Percentiles rank a stretch among this genome's conserved stretches.
Evolutionary conservation across 305 asterid species (phyloP).

Genomic region (Fraxinus sp.): DNA sequence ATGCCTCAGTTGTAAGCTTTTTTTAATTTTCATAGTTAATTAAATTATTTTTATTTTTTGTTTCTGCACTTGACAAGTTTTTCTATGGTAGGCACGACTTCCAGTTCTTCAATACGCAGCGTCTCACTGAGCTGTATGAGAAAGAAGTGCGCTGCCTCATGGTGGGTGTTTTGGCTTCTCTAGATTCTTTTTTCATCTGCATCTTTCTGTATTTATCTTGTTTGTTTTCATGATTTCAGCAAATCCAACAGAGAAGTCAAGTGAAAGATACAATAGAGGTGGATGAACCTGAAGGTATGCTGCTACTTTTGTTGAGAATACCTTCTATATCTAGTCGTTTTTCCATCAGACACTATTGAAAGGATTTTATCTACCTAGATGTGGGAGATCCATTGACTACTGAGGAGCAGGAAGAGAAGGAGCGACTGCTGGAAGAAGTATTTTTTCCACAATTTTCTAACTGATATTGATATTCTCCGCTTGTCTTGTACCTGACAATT

Average conservation of each 20-base stretch:
- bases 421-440: constrained; percentile 79
- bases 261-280: constrained; percentile 85
- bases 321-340: constrained; percentile 13
- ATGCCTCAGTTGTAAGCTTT: constrained; percentile 92
- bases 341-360: constrained; percentile 24
- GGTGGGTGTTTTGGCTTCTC: constrained; percentile 56
- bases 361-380: constrained; percentile 40
- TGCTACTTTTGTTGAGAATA: constrained; percentile 22
- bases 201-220: neutral
- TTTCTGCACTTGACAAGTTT: constrained; percentile 26
- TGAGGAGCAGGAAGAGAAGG: constrained; percentile 98
- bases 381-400: constrained; percentile 96
- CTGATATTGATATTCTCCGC: constrained; percentile 1
- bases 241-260: constrained; percentile 78
- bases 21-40: neutral
- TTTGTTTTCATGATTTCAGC: constrained; percentile 43
- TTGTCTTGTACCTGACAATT: constrained; percentile 20
- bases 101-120: constrained; percentile 96
- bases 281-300: constrained; percentile 88
- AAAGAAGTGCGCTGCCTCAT: constrained; percentile 95
- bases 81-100: constrained; percentile 80
- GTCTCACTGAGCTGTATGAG: constrained; percentile 93
- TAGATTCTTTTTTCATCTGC: neutral
- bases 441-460: constrained; percentile 14
- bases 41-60: neutral